Evolutionary conservation across 2,329 filamentous ascomycete genomes (phyloP), one percentile per base, ranked within the genome.

Genomic region (Fonsecaea monophora): DNA sequence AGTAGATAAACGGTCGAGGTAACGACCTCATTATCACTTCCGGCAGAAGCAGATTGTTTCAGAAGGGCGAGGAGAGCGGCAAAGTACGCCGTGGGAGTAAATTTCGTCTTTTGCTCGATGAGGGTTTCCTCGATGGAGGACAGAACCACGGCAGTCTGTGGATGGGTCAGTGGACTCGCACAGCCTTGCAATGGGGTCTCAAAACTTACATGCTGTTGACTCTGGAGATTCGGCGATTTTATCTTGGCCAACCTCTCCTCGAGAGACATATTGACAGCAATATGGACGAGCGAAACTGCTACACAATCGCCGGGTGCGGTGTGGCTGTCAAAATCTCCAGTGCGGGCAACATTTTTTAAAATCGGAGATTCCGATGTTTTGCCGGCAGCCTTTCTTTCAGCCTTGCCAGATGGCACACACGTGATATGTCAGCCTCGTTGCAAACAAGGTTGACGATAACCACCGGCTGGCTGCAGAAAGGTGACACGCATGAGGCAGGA

Each of bases 231-330:
- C 64, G 95, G 95, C 77, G 92, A 95, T 81, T 95, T 92, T 80
- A 98, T 97, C 87, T 96, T 97, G 83, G 94, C 92, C 78, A 99
- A 88, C 84, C 93, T 96, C 84, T 97, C 94, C 78, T 91, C 89
- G 76, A 98, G 82, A 79, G 88, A 73, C 72, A 73, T 73, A 8
- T 62, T 68, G 54, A 53, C 35, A 37, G 57, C 40, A 25, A 18
- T 48, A 54, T 30, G 37, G 40, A 9, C 50, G 9, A 30, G 38
- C 50, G 21, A 15, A 13, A 50, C 12, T 42, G 40, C 18, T 9
- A 32, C 18, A 53, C 12, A 7, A 10, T 54, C 30, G 21, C 35
- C 32, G 59, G 30, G 21, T 40, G 57, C 48, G 37, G 48, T 32
- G 21, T 48, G 53, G 18, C 34, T 15, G 8, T 54, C 13, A 35